Evolutionary conservation across 352 stramenopile genomes (phyloP).

Genomic region (Globisporangium barbulae): DNA sequence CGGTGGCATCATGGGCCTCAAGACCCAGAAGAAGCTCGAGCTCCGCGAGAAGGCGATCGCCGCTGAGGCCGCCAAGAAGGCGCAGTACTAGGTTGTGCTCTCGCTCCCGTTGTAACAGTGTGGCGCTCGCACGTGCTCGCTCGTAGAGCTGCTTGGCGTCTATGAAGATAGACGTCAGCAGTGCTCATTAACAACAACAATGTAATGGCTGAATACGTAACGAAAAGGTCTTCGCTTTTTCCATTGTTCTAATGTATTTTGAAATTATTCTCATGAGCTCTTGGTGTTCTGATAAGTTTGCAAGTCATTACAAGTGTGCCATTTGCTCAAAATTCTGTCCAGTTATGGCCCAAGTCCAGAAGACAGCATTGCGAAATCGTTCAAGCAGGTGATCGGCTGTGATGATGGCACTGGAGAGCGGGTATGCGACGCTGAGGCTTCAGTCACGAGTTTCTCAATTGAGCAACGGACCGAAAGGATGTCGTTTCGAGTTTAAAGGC

Average conservation of each 20-base stretch:
- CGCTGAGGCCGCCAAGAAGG: conserved; percentile 98
- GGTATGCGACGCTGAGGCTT: no score
- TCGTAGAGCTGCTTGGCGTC: neutral
- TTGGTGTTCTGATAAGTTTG: neutral
- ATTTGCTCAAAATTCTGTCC: neutral
- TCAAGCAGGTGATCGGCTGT: no score
- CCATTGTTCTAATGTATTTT: neutral
- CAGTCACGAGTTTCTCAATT: no score
- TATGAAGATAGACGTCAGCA: conserved; percentile 2
- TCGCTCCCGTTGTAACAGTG: neutral
- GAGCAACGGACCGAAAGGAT: no score
- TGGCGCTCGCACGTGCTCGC: conserved; percentile 1
- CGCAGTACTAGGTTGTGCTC: conserved; percentile 84
- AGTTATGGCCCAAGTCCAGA: neutral
- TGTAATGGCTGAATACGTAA: conserved; percentile 54
- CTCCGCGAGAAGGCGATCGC: conserved; percentile 97
- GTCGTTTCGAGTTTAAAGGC: no score
- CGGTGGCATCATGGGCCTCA: conserved; percentile 99
- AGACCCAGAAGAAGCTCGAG: conserved; percentile 99
- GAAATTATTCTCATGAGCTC: neutral
- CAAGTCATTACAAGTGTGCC: neutral
- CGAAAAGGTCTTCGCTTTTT: conserved; percentile 8
- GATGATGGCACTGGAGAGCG: no score
- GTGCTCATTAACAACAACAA: conserved; percentile 12
- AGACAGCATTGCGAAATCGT: neutral